Base-by-base conservation (phyloP, 2,329 filamentous ascomycete genomes). In the Arachnopeziza araneosa region DNA sequence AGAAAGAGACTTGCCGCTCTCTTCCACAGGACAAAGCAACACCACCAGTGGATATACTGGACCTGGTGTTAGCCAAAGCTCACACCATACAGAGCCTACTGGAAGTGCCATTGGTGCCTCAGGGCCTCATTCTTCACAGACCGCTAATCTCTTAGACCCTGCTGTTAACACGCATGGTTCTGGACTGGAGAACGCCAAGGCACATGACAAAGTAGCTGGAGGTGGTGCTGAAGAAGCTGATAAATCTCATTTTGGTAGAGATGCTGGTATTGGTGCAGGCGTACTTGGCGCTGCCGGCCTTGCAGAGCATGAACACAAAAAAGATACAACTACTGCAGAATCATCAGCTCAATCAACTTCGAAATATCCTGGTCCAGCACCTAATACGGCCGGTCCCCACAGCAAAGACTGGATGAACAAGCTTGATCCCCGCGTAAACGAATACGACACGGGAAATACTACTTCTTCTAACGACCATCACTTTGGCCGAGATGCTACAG, bases 331-430 rank as follows among this genome's bases (percentile, higher is more conserved):
- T 44, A 44, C 36, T 44, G 12, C 4, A 44, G 12, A 44, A 6
- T 8, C 53, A 62, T 48, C 54, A 60, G n/a, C 8, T 36, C 19
- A 30, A 51, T 19, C 48, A 56, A 24, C 51, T 19, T 44, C 36
- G 4, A 44, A 5, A 8, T 19, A 3, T 44, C 12, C 60, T 32
- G 66, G 66, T 19, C 57, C 61, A 50, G 61, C 63, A n/a, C 60
- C 66, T 3, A 63, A 63, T 10, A 73, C 65, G 5, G 66, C 70
- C 24, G 75, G 75, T 0, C 75, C 74, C 19, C 66, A 69, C 52
- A 62, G 65, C 9, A 73, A 73, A 21, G 75, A 75, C 24, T 48
- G 73, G 14, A 69, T 70, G 32, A 78, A 79, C 65, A 75, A 73
- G 61, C 51, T 70, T 14, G 76, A 79, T 57, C 75, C 75, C 48